These are phyloP conservation scores for Sugiyamaella qingdaonensis DNA, from an alignment of 805 yeast species.

Conservation along the genomic window DNA sequence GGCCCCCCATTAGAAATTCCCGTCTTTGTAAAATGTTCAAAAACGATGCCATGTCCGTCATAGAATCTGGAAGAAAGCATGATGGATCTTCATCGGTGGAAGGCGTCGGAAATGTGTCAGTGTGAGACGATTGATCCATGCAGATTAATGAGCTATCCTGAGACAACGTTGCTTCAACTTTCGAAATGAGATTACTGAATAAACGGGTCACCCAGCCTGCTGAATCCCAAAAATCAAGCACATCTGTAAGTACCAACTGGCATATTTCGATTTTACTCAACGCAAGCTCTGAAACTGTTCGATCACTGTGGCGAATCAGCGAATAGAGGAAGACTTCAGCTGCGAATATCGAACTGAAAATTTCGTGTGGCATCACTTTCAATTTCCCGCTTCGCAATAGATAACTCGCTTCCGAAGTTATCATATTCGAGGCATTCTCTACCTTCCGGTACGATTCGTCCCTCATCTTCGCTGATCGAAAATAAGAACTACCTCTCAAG, in stretches of 20 bases:
- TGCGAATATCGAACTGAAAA: slow-evolving; percentile 9
- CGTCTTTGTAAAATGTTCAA: background rate
- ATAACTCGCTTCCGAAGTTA: background rate
- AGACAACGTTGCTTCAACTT: background rate
- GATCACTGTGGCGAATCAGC: background rate
- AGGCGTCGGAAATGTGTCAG: background rate
- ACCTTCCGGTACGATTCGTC: slow-evolving; percentile 5
- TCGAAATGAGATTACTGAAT: slow-evolving; percentile 1
- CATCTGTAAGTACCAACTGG: slow-evolving; percentile 14
- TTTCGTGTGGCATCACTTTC: slow-evolving; percentile 9
- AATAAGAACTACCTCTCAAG: slow-evolving; percentile 11
- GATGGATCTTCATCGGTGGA: background rate
- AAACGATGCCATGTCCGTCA: background rate
- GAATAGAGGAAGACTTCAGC: slow-evolving; percentile 8
- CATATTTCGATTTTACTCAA: slow-evolving; percentile 10
- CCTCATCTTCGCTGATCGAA: slow-evolving; percentile 2
- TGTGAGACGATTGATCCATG: background rate
- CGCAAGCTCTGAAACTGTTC: slow-evolving; percentile 6
- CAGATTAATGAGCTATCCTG: background rate
- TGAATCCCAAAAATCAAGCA: slow-evolving; percentile 17
- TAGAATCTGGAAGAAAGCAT: background rate
- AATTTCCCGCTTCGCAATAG: background rate
- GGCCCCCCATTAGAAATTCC: background rate
- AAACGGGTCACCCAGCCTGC: slow-evolving; percentile 12
- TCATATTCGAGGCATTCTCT: background rate